These are phyloP conservation scores for Rusavskia elegans DNA, from an alignment of 495 filamentous ascomycete genomes.

Conservation along the genomic window DNA sequence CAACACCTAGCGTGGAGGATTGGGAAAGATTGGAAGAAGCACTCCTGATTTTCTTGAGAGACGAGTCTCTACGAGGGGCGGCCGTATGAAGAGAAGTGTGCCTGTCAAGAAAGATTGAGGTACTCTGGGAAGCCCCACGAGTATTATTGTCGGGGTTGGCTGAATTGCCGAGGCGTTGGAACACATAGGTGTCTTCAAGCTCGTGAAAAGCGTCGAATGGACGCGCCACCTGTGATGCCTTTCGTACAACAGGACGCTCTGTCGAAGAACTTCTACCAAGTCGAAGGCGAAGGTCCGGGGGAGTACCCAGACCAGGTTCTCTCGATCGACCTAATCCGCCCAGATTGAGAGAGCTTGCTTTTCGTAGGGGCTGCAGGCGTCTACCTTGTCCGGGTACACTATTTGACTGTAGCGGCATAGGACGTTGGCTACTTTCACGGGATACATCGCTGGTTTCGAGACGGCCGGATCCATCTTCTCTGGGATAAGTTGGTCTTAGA, in stretches of 20 bases:
- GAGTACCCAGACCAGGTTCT: background rate
- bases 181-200: slow-evolving; percentile 1
- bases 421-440: background rate
- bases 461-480: background rate
- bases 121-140: background rate
- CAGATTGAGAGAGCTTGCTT: background rate
- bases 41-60: background rate
- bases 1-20: background rate
- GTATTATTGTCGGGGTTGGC: background rate
- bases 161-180: background rate
- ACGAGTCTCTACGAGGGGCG: background rate
- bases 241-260: background rate
- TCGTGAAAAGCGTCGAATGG: background rate
- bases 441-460: background rate
- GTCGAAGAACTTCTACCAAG: background rate
- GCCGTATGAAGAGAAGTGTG: background rate
- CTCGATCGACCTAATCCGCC: background rate
- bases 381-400: background rate
- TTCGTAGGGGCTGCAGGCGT: background rate
- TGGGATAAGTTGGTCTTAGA: background rate
- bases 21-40: background rate
- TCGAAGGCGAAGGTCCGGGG: background rate
- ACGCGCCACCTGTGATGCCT: background rate
- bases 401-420: background rate
- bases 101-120: background rate